Percentiles rank a stretch among this genome's conserved stretches.
These are phyloP conservation scores for Atkinsonella texensis DNA, from an alignment of 2,329 filamentous ascomycete genomes.

Conservation along the genomic window DNA sequence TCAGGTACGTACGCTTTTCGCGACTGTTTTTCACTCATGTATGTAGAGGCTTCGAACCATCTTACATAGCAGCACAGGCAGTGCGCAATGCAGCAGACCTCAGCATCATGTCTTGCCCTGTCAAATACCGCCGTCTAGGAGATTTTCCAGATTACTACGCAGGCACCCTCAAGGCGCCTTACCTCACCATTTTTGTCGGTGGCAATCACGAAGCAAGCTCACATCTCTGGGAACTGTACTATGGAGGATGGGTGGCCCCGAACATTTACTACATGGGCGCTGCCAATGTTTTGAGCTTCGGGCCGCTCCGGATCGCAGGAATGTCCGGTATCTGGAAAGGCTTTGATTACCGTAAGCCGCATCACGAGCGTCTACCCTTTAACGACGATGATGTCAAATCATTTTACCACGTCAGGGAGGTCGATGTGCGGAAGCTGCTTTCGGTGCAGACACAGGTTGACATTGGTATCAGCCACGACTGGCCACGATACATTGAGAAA, in stretches of 20 bases:
- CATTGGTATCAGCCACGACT: slow-evolving; percentile 87
- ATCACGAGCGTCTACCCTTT: slow-evolving; percentile 81
- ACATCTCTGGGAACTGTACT: slow-evolving; percentile 83
- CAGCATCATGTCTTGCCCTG: slow-evolving; percentile 77
- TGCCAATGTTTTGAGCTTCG: slow-evolving; percentile 75
- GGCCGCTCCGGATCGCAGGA: slow-evolving; percentile 76
- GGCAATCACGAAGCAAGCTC: slow-evolving; percentile 94
- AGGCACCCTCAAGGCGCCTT: slow-evolving; percentile 64
- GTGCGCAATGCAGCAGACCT: slow-evolving; percentile 82
- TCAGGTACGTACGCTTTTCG: slow-evolving; percentile 41
- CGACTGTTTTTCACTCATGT: not conserved
- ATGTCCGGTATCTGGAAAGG: slow-evolving; percentile 94
- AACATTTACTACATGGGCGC: slow-evolving; percentile 97
- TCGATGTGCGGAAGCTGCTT: slow-evolving; percentile 83
- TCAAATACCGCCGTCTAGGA: slow-evolving; percentile 76
- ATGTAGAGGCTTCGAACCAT: not conserved
- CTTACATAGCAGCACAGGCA: slow-evolving; percentile 36
- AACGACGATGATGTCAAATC: slow-evolving; percentile 61
- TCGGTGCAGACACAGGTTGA: slow-evolving; percentile 81
- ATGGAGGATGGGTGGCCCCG: slow-evolving; percentile 92
- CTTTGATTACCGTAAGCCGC: slow-evolving; percentile 71
- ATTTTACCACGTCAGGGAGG: slow-evolving; percentile 81
- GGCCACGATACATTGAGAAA: slow-evolving; percentile 75
- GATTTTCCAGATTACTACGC: slow-evolving; percentile 95
- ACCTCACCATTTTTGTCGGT: slow-evolving; percentile 81